Conservation (phyloP, 2,329 filamentous ascomycete genomes). For the Clarireedia paspali region DNA sequence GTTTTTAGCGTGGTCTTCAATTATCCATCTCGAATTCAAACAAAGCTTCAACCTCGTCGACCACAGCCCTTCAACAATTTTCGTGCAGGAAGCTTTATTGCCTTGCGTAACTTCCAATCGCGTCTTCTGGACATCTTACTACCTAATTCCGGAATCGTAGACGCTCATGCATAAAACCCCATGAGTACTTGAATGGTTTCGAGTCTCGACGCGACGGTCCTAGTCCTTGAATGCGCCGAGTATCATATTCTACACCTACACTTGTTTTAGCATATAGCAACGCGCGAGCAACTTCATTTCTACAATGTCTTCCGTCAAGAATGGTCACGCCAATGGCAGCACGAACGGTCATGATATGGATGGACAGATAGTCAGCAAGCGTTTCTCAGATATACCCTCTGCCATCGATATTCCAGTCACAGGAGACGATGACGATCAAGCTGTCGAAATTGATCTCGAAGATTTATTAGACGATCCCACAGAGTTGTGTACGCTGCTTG, state of each 20-base stretch:
- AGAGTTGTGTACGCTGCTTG: slow-evolving; percentile 88
- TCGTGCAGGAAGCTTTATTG: neutral
- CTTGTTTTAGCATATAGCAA: neutral
- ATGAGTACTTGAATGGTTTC: neutral
- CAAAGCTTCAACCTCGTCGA: slow-evolving; percentile 3
- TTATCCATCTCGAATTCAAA: neutral
- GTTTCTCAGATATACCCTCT: slow-evolving; percentile 57
- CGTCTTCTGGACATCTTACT: neutral
- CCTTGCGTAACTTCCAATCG: neutral
- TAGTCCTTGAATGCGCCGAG: slow-evolving; percentile 2
- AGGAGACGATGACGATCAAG: slow-evolving; percentile 56
- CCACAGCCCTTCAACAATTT: neutral
- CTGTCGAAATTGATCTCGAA: slow-evolving; percentile 87
- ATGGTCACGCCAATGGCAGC: slow-evolving; percentile 22
- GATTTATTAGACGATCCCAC: slow-evolving; percentile 89
- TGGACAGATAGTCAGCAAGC: slow-evolving; percentile 29
- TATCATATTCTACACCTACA: neutral
- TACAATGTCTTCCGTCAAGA: slow-evolving; percentile 21
- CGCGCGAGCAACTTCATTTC: neutral
- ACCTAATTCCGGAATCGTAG: neutral
- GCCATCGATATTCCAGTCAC: slow-evolving; percentile 61
- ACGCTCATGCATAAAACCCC: neutral
- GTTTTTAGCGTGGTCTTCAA: slow-evolving; percentile 3
- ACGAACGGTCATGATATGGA: slow-evolving; percentile 21
- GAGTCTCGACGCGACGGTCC: slow-evolving; percentile 9